These are phyloP conservation scores for Amphichorda felina DNA, from an alignment of 2,329 filamentous ascomycete species.

Conservation along the genomic window DNA sequence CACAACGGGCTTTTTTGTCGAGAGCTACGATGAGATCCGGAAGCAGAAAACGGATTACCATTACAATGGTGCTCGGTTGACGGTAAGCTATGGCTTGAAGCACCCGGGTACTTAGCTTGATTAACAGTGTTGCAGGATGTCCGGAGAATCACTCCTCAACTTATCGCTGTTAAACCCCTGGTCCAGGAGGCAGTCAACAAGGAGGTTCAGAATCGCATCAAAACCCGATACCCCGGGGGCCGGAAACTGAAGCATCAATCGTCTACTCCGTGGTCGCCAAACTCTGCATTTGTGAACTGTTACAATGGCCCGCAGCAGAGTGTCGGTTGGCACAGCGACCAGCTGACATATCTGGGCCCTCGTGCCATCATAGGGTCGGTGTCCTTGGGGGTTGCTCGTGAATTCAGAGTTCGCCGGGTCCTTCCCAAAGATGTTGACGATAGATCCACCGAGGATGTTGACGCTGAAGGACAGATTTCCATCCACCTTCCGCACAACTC, in stretches of 20 bases:
- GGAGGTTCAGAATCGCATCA: conserved; percentile 63
- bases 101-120: not conserved
- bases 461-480: conserved; percentile 73
- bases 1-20: conserved; percentile 73
- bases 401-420: conserved; percentile 78
- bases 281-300: conserved; percentile 90
- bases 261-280: conserved; percentile 63
- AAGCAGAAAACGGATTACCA: conserved; percentile 69
- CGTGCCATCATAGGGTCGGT: conserved; percentile 80
- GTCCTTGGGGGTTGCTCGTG: conserved; percentile 81
- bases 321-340: conserved; percentile 88
- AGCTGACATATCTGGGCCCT: conserved; percentile 86
- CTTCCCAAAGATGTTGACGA: conserved; percentile 44
- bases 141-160: conserved; percentile 61
- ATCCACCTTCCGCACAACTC: conserved; percentile 94
- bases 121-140: conserved; percentile 43
- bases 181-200: conserved; percentile 68
- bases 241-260: conserved; percentile 71
- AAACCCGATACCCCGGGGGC: conserved; percentile 51
- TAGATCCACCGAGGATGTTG: conserved; percentile 31
- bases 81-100: conserved; percentile 24
- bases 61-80: conserved; percentile 71
- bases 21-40: conserved; percentile 55
- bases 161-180: conserved; percentile 54
- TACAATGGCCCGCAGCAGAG: conserved; percentile 72